Conservation (phyloP, 306 rosid species). For the Prunus mira region DNA sequence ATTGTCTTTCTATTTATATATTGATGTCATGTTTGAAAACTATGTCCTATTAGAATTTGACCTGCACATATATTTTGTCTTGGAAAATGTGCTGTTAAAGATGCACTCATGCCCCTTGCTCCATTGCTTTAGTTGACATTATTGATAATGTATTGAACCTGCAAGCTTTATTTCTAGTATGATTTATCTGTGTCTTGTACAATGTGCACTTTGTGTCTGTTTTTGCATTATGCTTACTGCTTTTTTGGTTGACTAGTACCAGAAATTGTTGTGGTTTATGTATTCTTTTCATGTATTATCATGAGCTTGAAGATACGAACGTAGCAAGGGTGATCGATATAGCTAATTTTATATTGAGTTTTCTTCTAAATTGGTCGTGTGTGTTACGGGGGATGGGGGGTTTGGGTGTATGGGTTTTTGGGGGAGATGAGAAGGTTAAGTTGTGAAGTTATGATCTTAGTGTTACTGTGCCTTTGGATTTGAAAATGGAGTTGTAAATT, state of each 20-base stretch:
- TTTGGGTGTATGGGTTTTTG: no score
- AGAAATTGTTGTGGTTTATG: no score
- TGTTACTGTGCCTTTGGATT: conserved; percentile 5
- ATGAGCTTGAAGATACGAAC: no score
- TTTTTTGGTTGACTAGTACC: neutral
- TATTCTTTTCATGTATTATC: no score
- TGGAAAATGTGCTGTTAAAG: neutral
- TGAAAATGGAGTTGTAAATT: conserved; percentile 13
- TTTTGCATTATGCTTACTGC: neutral
- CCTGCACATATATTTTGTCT: neutral
- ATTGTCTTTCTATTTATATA: neutral
- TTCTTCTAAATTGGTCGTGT: no score
- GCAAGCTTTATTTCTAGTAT: neutral
- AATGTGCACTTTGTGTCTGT: neutral
- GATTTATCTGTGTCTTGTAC: neutral
- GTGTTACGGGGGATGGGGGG: no score
- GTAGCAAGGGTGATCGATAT: no score
- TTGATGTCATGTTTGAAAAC: neutral
- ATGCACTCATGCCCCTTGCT: neutral
- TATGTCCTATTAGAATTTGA: no score
- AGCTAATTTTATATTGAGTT: no score
- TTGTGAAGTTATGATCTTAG: conserved; percentile 2
- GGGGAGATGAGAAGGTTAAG: neutral
- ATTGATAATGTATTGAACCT: neutral
- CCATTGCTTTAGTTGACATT: neutral